A percentile compares a stretch with the other conserved stretches of the same genome.
Evolutionary conservation across 2,329 filamentous ascomycete genomes (phyloP).

Genomic region (Tolypocladium album): DNA sequence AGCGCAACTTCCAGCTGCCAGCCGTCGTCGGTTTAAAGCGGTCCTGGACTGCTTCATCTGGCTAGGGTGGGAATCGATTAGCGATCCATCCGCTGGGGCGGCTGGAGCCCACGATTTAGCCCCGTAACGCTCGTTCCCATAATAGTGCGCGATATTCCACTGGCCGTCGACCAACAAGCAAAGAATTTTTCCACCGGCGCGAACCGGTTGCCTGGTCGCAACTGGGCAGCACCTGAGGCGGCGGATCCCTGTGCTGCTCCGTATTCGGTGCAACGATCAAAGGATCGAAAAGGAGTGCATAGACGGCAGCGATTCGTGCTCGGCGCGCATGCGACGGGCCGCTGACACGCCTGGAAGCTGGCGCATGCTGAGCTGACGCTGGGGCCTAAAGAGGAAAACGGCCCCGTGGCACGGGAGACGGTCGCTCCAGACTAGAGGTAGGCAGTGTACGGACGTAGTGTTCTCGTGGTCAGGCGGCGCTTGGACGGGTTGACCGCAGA

Average conservation of each 20-base stretch:
- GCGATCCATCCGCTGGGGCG: background rate
- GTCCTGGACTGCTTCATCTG: background rate
- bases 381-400: background rate
- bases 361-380: background rate
- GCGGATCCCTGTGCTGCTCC: background rate
- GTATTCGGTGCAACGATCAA: background rate
- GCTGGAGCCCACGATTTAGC: background rate
- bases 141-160: background rate
- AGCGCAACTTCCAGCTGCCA: too few species aligned
- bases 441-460: too few species aligned
- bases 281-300: background rate
- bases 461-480: too few species aligned
- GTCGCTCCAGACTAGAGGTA: background rate
- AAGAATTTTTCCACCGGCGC: background rate
- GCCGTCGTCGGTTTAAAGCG: background rate
- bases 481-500: too few species aligned
- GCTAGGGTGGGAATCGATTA: background rate
- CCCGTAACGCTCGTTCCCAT: too few species aligned
- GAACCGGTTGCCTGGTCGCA: background rate
- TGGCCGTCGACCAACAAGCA: background rate
- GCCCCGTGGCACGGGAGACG: background rate
- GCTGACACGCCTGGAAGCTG: background rate
- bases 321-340: background rate
- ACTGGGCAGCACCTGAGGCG: background rate
- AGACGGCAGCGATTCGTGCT: background rate